Percentiles rank a stretch among this genome's conserved stretches.
These are phyloP conservation scores for Actinidia arguta DNA, from an alignment of 179 eudicot genomes.

Conservation along the genomic window DNA sequence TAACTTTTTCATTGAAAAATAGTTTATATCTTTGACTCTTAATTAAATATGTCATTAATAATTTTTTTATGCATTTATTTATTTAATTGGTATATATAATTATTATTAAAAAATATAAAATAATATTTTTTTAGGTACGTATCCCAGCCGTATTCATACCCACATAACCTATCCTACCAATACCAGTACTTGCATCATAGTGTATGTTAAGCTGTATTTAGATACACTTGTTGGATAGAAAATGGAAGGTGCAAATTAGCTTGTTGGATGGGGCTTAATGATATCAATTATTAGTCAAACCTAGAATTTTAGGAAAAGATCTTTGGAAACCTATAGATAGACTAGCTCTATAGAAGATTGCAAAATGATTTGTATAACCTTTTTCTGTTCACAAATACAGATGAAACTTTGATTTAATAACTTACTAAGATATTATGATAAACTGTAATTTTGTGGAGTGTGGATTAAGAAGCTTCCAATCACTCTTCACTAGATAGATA, in stretches of 20 bases:
- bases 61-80: too few relatives aligned
- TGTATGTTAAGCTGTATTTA: too few relatives aligned
- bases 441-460: neutral
- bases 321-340: neutral
- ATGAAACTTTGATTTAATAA: slow-evolving; percentile 6
- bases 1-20: too few relatives aligned
- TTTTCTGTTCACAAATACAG: slow-evolving; percentile 5
- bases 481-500: slow-evolving; percentile 3
- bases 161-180: too few relatives aligned
- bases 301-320: neutral
- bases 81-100: too few relatives aligned
- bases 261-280: neutral
- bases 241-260: neutral
- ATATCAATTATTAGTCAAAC: neutral
- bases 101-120: too few relatives aligned
- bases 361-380: slow-evolving; percentile 1
- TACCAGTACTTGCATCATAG: too few relatives aligned
- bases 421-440: neutral
- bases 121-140: too few relatives aligned
- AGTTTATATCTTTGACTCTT: too few relatives aligned
- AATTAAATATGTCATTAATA: too few relatives aligned
- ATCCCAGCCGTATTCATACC: too few relatives aligned
- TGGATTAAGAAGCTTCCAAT: slow-evolving; percentile 16
- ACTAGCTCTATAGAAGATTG: neutral
- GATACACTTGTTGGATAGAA: too few relatives aligned